Conservation (phyloP, 805 yeast genomes). For the Candida silvicultrix region DNA sequence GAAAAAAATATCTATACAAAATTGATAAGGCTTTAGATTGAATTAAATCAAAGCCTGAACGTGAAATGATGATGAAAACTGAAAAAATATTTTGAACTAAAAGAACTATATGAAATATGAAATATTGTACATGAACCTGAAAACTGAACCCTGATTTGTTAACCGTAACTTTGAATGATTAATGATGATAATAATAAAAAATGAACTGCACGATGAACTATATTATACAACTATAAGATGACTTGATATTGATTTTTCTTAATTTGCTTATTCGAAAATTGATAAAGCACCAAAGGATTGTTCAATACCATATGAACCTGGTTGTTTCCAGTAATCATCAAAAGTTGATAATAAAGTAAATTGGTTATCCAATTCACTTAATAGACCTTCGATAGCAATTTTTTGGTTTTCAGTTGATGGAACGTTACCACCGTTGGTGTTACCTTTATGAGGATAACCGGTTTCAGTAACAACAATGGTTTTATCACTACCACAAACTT, state of each 20-base stretch:
- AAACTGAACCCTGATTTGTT: not conserved
- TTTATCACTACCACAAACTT: constrained; percentile 47
- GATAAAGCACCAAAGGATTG: constrained; percentile 72
- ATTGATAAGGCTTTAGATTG: not conserved
- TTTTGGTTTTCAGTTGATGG: constrained; percentile 69
- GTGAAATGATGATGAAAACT: not conserved
- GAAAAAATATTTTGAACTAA: not conserved
- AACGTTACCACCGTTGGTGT: constrained; percentile 61
- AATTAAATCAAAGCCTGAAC: not conserved
- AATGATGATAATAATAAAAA: not conserved
- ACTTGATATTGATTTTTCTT: not conserved
- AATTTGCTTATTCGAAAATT: constrained; percentile 9
- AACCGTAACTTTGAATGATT: not conserved
- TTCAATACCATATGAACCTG: constrained; percentile 82
- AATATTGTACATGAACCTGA: not conserved
- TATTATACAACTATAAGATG: not conserved
- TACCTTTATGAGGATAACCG: constrained; percentile 81
- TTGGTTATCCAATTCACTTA: constrained; percentile 50
- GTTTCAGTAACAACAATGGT: constrained; percentile 71
- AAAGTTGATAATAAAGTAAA: constrained; percentile 73
- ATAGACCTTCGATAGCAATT: constrained; percentile 58
- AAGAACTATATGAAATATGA: not conserved
- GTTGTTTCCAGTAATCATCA: constrained; percentile 80
- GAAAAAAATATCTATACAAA: not conserved
- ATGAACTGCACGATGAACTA: not conserved